Percentiles rank a stretch among this genome's conserved stretches.
phyloP scores from a whole-genome alignment of 331 rosid species.

The Phaseolus coccineus region DNA sequence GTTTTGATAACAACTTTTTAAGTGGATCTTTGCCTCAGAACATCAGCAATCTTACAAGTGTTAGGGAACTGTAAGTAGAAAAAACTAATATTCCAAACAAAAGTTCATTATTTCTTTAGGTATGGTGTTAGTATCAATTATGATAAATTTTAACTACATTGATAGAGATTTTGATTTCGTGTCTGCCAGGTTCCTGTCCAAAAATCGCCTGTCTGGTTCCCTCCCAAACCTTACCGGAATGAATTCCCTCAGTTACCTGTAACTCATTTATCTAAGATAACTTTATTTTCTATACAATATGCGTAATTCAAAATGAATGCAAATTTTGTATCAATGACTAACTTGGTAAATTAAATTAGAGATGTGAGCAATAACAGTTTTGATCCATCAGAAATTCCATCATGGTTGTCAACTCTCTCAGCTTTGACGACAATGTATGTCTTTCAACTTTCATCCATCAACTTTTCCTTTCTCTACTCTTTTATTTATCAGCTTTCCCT shows the following conservation, averaged over 20 bases:
- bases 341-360: constrained; percentile 48
- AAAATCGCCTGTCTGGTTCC: constrained; percentile 62
- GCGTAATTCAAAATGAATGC: constrained; percentile 15
- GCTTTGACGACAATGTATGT: constrained; percentile 77
- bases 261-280: constrained; percentile 32
- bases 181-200: constrained; percentile 62
- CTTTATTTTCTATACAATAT: constrained; percentile 6
- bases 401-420: constrained; percentile 54
- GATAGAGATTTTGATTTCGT: neutral
- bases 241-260: constrained; percentile 61
- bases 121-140: neutral
- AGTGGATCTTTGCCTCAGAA: constrained; percentile 54
- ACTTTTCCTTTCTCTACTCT: neutral
- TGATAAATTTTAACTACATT: constrained; percentile 14
- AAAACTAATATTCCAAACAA: neutral
- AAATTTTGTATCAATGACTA: constrained; percentile 19
- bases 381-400: constrained; percentile 56
- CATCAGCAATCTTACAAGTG: constrained; percentile 57
- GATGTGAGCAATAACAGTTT: constrained; percentile 77
- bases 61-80: constrained; percentile 61
- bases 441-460: constrained; percentile 17
- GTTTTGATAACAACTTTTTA: constrained; percentile 60
- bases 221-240: constrained; percentile 65
- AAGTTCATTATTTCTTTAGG: constrained; percentile 9
- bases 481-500: neutral